Evolutionary conservation across 306 rosid genomes (phyloP).

Genomic region (Corylus americana): DNA sequence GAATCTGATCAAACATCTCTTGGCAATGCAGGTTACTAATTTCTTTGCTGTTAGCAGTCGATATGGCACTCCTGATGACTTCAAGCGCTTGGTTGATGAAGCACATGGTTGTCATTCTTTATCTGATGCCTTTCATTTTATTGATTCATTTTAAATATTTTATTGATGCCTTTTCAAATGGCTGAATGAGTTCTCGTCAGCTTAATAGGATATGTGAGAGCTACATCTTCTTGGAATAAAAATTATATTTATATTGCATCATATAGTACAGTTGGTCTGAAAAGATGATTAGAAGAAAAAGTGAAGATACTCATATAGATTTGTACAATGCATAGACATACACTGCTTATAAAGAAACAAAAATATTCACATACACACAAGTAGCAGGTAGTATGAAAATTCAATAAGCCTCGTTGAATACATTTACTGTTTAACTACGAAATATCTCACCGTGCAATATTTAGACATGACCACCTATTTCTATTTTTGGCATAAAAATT

Average conservation of each 20-base stretch:
- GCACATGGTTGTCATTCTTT: slow-evolving; percentile 76
- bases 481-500: slow-evolving; percentile 7
- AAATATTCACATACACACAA: background rate
- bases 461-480: background rate
- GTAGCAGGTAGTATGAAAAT: background rate
- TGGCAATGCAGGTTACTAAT: slow-evolving; percentile 78
- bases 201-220: slow-evolving; percentile 19
- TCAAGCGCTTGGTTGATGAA: slow-evolving; percentile 95
- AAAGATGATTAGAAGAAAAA: slow-evolving; percentile 11
- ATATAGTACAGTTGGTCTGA: slow-evolving; percentile 5
- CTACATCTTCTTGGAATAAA: slow-evolving; percentile 8
- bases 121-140: slow-evolving; percentile 8
- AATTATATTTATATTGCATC: slow-evolving; percentile 5
- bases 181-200: slow-evolving; percentile 19
- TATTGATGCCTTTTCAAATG: slow-evolving; percentile 8
- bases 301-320: slow-evolving; percentile 16
- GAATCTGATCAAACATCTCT: slow-evolving; percentile 27
- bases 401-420: background rate
- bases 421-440: background rate
- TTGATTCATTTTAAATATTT: background rate
- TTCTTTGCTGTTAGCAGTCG: slow-evolving; percentile 89
- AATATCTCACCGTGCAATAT: background rate
- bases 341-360: background rate
- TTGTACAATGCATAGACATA: slow-evolving; percentile 11
- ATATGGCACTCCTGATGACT: slow-evolving; percentile 94